Base-by-base conservation (phyloP, 139 green algal species). In the Prasinococcaceae sp. region DNA sequence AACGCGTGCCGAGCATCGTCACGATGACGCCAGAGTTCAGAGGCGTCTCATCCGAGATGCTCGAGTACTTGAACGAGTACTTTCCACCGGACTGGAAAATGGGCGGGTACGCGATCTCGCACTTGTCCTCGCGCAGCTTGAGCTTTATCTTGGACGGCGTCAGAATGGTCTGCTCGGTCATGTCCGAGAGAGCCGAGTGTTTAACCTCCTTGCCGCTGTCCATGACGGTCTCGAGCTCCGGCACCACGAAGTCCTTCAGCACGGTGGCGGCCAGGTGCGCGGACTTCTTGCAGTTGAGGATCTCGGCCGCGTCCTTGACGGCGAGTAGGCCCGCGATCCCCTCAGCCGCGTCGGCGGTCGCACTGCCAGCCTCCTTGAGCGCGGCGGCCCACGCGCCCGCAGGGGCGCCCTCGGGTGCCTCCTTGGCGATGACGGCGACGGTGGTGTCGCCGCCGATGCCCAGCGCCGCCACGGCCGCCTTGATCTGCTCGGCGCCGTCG, bases 71-170 rank as follows among this genome's bases (percentile, higher is more conserved):
- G 12, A 28, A 53, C 29, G 24, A 30, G 30, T 69, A 63, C 19
- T 57, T 42, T 10, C 74, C 67, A 2, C 86, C 78, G 23, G 60
- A 79, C 66, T 94, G 85, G 40, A 97, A 77, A 33, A 94, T 73
- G 20, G 92, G 89, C 1, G 77, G 77, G 71, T 96, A 99, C 27
- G 85, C 89, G 26, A 94, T 80, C 66, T 99, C 90, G 17, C 88
- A 72, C 22, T 84, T 79, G 8, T 94, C 87, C 1, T 63, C 29
- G 38, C 73, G 74, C 0, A 93, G 76, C 70, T 86, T 92, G 27
- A 92, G 55, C 61, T 75, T 72, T 33, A 43, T 28, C 42, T 59
- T 22, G 12, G 9, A 50, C 42, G n/a, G 46, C 46, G 8, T 10
- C 24, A 35, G 42, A 10, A 94, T 83, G 5, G 70, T 77, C 54